Evolutionary conservation across 2,329 filamentous ascomycete species (phyloP).

Genomic region (Colletotrichum sansevieriae): DNA sequence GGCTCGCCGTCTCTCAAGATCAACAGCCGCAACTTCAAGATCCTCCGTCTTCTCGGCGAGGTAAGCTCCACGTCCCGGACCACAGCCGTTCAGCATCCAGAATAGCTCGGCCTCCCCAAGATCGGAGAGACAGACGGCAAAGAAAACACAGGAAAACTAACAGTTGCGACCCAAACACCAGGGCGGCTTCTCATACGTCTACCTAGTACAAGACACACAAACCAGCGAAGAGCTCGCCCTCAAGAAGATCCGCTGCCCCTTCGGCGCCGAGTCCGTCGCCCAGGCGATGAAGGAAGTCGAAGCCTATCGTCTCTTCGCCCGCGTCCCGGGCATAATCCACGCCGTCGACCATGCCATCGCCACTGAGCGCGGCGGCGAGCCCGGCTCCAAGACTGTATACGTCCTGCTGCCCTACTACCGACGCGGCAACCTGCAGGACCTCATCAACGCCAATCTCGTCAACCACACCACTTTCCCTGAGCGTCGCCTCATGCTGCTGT

Average conservation of each 20-base stretch:
- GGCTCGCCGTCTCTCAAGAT: conserved; percentile 94
- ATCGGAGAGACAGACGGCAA: too few species aligned
- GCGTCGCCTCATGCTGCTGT: conserved; percentile 86
- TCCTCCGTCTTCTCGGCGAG: conserved; percentile 92
- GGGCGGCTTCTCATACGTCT: conserved; percentile 99
- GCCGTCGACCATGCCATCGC: conserved; percentile 86
- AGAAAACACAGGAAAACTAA: too few species aligned
- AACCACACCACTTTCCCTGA: conserved; percentile 94
- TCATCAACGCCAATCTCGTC: conserved; percentile 98
- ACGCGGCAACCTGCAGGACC: conserved; percentile 94
- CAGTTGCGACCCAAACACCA: conserved; percentile 50
- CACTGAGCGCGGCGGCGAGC: conserved; percentile 74
- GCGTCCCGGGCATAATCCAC: conserved; percentile 87
- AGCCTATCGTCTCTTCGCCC: conserved; percentile 90
- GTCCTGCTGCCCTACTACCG: conserved; percentile 96
- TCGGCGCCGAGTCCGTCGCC: conserved; percentile 94
- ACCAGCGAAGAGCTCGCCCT: conserved; percentile 89
- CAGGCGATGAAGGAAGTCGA: conserved; percentile 97
- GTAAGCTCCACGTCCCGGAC: conserved; percentile 58
- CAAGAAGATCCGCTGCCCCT: conserved; percentile 99
- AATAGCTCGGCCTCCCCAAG: too few species aligned
- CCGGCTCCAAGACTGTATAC: conserved; percentile 89
- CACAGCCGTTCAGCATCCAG: too few species aligned
- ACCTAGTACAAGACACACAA: conserved; percentile 93
- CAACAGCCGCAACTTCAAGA: conserved; percentile 95